These are phyloP conservation scores for Citrus maxima DNA, from an alignment of 345 rosid genomes.

Conservation along the genomic window DNA sequence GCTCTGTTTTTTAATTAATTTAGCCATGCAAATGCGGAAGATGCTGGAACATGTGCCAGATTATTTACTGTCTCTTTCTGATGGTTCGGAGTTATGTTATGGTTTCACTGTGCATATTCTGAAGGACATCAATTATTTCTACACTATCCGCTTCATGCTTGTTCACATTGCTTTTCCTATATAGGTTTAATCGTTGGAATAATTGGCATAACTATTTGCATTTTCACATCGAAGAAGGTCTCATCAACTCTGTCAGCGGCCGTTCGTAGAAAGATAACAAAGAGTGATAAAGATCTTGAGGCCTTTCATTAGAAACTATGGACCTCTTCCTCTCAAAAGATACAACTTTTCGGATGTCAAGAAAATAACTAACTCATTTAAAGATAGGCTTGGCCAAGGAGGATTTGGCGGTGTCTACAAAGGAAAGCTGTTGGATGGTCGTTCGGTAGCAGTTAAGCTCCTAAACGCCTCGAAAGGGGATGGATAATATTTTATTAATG, in stretches of 20 bases:
- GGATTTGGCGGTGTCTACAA: conserved; percentile 24
- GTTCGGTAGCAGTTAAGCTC: conserved; percentile 36
- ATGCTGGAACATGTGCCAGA: too few relatives aligned
- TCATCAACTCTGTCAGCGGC: neutral
- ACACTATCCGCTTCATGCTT: neutral
- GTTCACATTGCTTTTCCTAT: neutral
- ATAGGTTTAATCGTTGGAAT: neutral
- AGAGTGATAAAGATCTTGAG: conserved; percentile 3
- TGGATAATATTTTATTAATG: too few relatives aligned
- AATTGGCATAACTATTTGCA: neutral
- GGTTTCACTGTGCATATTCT: neutral
- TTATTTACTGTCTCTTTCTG: neutral
- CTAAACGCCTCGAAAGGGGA: conserved; percentile 17
- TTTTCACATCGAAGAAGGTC: neutral
- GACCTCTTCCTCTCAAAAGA: conserved; percentile 18
- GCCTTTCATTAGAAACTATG: conserved; percentile 14
- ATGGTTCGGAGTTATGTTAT: neutral
- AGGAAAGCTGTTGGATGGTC: conserved; percentile 30
- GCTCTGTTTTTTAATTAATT: too few relatives aligned
- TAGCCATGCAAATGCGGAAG: too few relatives aligned
- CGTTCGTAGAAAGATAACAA: neutral
- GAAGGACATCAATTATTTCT: neutral
- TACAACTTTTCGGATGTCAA: conserved; percentile 25
- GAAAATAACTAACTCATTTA: conserved; percentile 32
- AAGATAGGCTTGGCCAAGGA: conserved; percentile 31